Evolutionary conservation across 2,329 filamentous ascomycete species (phyloP), one percentile per base, ranked within the genome.

Genomic region (Aspergillus puulaauensis): DNA sequence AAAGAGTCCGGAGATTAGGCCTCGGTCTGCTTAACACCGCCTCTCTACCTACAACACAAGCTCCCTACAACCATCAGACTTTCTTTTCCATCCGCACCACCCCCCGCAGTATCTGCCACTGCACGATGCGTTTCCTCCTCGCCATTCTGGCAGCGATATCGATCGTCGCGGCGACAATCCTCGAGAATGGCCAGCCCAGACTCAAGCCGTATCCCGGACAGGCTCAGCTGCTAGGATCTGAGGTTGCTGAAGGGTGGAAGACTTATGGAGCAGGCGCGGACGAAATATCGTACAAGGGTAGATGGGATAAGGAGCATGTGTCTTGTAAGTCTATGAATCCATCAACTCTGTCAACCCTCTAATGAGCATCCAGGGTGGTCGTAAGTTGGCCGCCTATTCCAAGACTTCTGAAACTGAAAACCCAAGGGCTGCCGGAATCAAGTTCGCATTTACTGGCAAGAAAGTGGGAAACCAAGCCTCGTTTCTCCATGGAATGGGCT

Each of bases 201-300:
- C 61, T 71, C 27, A 69, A 71, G 24, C 61, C 73, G 31, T 79
- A 75, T 52, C 73, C 73, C 4, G 70, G 77, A 15, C 77, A 77
- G 21, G 65, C 63, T 21, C 61, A 63, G 11, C 54, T 62, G 12
- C 65, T 75, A 24, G 52, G 58, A 12, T 23, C 65, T 19, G 51
- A 31, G 9, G 19, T 53, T 9, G 41, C 74, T 41, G 65, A 70
- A 11, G 69, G 65, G 27, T 82, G 79, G 74, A 77, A 68, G 23
- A 82, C 75, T 1, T 86, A 84, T 61, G 70, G 73, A 4, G 76
- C 82, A 3, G 76, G 81, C 64, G 77, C 81, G 1, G 68, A 77
- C 1, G 82, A 86, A 64, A 74, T 87, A 11, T 82, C 82, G 0
- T 87, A 86, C 74, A 86, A 86, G 65, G 85, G 84, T 7, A 75